Evolutionary conservation across 192 early-diverging fungal species (phyloP), one percentile per base, ranked within the genome.

Genomic region (Coemansia erecta): DNA sequence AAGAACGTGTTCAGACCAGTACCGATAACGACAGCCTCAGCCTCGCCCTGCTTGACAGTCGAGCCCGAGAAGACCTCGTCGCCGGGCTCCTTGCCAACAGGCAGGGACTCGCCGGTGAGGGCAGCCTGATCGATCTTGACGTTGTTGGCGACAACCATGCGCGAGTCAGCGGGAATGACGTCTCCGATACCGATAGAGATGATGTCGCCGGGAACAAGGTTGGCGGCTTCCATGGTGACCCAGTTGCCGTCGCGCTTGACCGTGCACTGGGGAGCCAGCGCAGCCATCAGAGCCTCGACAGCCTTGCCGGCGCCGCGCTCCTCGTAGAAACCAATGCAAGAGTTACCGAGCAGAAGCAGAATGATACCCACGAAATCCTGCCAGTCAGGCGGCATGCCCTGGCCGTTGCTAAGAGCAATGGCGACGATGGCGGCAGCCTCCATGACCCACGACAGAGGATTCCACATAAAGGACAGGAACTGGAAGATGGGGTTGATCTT

Each of bases 241-340:
- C 90, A 90, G 60, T 84, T 74, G 72, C 89, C 88, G 73, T 94
- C 84, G 71, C 94, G 87, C 85, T 88, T 92, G 64, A 89, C 90
- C 74, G 89, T 90, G 72, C 86, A 87, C 82, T 92, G 88, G 31
- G 92, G 89, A 18, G 94, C 92, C 10, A 94, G 83, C 18, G 92
- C 91, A n/a, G 88, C 91, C 85, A 93, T 96, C 60, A 96, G 81
- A 15, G 92, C 94, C 77, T 97, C 91, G 68, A 97, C 85, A 40
- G 94, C 91, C 66, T 88, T 89, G 66, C 92, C 92, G 39, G 94
- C 92, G 42, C 90, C 86, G 59, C 89, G 88, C 75, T 96, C 94
- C 81, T 96, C 92, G 62, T 89, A 74, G 70, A 83, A 96, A 40
- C 94, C 94, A 65, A 96, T 94, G 69, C 80, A 71, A 26, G 94